Base-by-base conservation (phyloP, 2,329 filamentous ascomycete genomes). In the Dendrostoma leiphaemia region DNA sequence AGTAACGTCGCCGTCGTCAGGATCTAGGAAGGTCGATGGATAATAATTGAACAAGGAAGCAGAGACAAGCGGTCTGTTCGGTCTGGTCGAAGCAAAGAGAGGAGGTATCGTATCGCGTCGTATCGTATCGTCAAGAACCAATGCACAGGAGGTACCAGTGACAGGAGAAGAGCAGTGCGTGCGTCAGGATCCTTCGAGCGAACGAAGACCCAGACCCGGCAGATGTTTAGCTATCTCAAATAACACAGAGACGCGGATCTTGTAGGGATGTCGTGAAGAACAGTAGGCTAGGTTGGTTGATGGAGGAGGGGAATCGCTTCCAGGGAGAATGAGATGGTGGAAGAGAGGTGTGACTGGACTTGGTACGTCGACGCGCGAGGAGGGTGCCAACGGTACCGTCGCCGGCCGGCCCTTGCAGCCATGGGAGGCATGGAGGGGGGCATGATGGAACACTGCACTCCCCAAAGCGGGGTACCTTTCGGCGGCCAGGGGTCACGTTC, bases 161-260 rank as follows among this genome's bases (percentile, higher is more conserved):
- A 51, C 47, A 53, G 47, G 35, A n/a, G 31, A 32, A 34, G 19
- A 23, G 26, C 28, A 34, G 28, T 38, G 13, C 26, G 32, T 51
- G 34, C 28, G 41, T 26, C 48, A 45, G 43, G 53, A 44, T n/a
- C 32, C 50, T 49, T 32, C 43, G 50, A 48, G 54, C 35, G 38
- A 41, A 51, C 40, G 48, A 51, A 44, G 38, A 51, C 48, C 29
- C 38, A 24, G 48, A 26, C 6, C 24, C 31, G 35, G 29, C 31
- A 49, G 44, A 47, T 29, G 17, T 35, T 19, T 53, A 53, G 54
- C 45, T 44, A 53, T 48, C 44, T 48, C 48, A 31, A 44, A 48
- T 38, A 49, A 45, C 15, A 49, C 31, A 12, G 28, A 21, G 29
- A 46, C 37, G 54, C 45, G 32, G 10, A 40, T 56, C 45, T 48